These are phyloP conservation scores for Curvularia eragrostidis DNA, from an alignment of 2,329 filamentous ascomycete genomes.

Conservation along the genomic window DNA sequence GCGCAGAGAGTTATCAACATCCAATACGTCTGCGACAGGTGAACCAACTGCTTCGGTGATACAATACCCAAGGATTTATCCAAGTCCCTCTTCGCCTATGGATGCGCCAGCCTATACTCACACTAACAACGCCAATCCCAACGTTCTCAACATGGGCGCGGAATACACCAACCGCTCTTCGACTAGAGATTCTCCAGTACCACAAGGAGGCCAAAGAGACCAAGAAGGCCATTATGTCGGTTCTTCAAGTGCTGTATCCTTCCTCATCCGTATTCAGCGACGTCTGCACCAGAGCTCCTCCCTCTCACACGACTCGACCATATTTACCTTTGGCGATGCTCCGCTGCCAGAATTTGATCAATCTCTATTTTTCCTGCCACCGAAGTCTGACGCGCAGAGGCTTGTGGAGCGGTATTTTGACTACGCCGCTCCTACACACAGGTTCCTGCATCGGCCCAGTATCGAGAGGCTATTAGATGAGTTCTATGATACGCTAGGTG, in stretches of 20 bases:
- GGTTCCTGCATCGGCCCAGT: conserved; percentile 63
- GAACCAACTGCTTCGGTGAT: conserved; percentile 22
- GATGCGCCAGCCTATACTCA: conserved; percentile 25
- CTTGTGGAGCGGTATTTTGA: conserved; percentile 65
- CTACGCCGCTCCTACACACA: conserved; percentile 66
- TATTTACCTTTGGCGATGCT: conserved; percentile 60
- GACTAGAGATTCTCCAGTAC: conserved; percentile 55
- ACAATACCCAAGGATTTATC: conserved; percentile 29
- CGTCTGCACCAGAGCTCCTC: conserved; percentile 53
- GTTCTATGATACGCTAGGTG: conserved; percentile 55
- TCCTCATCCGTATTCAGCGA: conserved; percentile 59
- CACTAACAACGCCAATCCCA: conserved; percentile 7
- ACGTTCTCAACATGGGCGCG: conserved; percentile 22
- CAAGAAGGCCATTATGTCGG: conserved; percentile 58
- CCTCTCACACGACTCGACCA: conserved; percentile 52
- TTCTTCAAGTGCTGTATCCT: conserved; percentile 57
- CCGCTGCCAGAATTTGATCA: conserved; percentile 56
- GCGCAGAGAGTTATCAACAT: conserved; percentile 20
- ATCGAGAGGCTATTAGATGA: conserved; percentile 56
- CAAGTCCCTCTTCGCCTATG: conserved; percentile 18
- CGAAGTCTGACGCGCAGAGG: conserved; percentile 52
- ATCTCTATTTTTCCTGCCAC: conserved; percentile 53
- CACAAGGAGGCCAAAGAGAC: conserved; percentile 51
- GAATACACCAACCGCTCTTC: conserved; percentile 30
- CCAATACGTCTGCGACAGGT: conserved; percentile 19